Evolutionary conservation across 768 basidiomycete species (phyloP).

Genomic region (Mycena filopes): DNA sequence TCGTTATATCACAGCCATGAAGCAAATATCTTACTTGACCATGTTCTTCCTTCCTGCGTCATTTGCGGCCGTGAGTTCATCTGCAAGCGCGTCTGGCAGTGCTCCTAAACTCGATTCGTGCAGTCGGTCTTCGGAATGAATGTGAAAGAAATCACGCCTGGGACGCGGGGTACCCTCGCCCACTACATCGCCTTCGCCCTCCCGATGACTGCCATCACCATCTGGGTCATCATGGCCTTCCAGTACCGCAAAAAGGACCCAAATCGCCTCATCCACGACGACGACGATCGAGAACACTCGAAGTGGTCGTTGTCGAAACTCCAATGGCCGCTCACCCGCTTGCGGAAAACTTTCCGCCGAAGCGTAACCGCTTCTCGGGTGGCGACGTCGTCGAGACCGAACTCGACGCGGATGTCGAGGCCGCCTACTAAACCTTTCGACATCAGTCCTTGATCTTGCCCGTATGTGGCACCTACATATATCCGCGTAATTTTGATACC

Average conservation of each 20-base stretch:
- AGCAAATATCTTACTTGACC: slow-evolving; percentile 66
- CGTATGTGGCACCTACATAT: no score
- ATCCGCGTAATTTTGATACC: no score
- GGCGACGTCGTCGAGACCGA: background rate
- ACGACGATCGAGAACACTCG: background rate
- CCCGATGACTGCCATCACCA: slow-evolving; percentile 54
- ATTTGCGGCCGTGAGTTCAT: slow-evolving; percentile 53
- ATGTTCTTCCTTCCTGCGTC: slow-evolving; percentile 71
- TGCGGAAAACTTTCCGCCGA: background rate
- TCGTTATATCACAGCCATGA: slow-evolving; percentile 48
- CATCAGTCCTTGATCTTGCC: no score
- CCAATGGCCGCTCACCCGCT: slow-evolving; percentile 3
- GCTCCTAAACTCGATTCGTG: background rate
- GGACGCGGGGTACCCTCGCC: slow-evolving; percentile 43
- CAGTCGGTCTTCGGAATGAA: slow-evolving; percentile 71
- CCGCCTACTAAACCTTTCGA: background rate
- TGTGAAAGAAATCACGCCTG: slow-evolving; percentile 51
- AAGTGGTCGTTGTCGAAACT: slow-evolving; percentile 4
- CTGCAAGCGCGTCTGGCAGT: background rate
- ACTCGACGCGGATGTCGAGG: background rate
- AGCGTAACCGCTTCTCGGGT: background rate
- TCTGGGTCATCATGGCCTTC: slow-evolving; percentile 59
- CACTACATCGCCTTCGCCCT: slow-evolving; percentile 53
- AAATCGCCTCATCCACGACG: slow-evolving; percentile 14
- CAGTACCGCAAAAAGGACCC: slow-evolving; percentile 43